Evolutionary conservation across 306 rosid genomes (phyloP).

Genomic region (Oemleria cerasiformis): DNA sequence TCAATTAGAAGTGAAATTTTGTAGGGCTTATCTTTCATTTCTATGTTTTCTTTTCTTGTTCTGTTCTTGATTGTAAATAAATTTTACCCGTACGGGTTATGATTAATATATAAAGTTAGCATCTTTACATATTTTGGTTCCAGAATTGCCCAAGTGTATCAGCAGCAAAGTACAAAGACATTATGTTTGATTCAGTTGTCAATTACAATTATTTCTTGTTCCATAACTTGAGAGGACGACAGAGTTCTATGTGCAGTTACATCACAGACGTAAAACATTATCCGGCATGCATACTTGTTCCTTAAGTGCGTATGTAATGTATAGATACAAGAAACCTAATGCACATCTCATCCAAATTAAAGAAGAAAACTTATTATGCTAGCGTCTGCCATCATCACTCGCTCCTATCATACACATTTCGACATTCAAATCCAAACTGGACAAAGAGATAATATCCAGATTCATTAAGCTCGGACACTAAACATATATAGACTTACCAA

Average conservation of each 20-base stretch:
- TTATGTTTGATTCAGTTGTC: neutral
- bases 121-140: too few species aligned
- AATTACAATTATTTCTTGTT: neutral
- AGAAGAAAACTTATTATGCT: slow-evolving; percentile 47
- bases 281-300: slow-evolving; percentile 1
- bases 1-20: slow-evolving; percentile 20
- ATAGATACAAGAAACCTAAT: slow-evolving; percentile 15
- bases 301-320: neutral
- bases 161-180: neutral
- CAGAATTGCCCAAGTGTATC: neutral
- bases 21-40: slow-evolving; percentile 31
- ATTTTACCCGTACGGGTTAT: neutral
- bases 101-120: neutral
- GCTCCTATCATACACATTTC: slow-evolving; percentile 53
- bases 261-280: neutral
- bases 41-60: slow-evolving; percentile 8
- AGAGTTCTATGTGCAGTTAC: neutral
- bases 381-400: slow-evolving; percentile 30
- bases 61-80: slow-evolving; percentile 3
- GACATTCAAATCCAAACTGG: slow-evolving; percentile 51
- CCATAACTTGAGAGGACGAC: neutral
- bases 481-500: slow-evolving; percentile 29
- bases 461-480: slow-evolving; percentile 33
- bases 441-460: slow-evolving; percentile 51
- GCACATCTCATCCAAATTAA: slow-evolving; percentile 16